Evolutionary conservation across 179 eudicot species (phyloP), one percentile per base, ranked within the genome.

Genomic region (Patellifolia procumbens): DNA sequence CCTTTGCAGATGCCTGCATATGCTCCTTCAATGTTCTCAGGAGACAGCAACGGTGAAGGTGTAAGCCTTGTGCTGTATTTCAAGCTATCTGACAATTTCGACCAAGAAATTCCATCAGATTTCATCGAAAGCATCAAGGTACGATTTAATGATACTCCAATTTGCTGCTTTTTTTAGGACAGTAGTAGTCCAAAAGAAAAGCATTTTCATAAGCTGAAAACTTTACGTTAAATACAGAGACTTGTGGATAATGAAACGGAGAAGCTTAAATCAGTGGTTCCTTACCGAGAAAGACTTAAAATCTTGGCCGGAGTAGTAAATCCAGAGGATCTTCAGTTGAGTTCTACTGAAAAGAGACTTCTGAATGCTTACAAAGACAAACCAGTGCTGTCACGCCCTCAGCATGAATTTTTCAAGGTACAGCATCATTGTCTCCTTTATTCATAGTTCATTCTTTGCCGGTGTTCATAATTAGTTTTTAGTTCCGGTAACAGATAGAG

Each of bases 321-420:
- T 66, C 82, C 89, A 6, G 89, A 86, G 34, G 89, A 86, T 77
- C 83, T 86, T 65, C 87, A 81, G 74, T 70, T 86, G 68, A 79
- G 83, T 67, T 77, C 89, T 67, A 79, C 83, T 53, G 89, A 86
- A 75, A 83, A 81, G 85, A 81, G 84, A 77, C 89, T 86, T n/a
- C 62, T 86, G 8, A 83, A 79, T 59, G 89, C 89, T 26, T 86
- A 86, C 17, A 86, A 84, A 76, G 89, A 86, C 49, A 86, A 86
- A 70, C 89, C 89, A 8, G 89, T 86, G 8, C 72, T 86, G 11
- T 71, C 87, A 45, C 79, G 89, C 11, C 89, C 89, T 68, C 89
- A 86, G 49, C 89, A 86, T 65, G 85, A 84, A 31, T 86, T 86
- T 68, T 86, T 81, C 77, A 81, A 83, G 86, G 88, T 85, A 62